Conservation (phyloP, 2,329 filamentous ascomycete species). For the Myriosclerotinia curreyana region DNA sequence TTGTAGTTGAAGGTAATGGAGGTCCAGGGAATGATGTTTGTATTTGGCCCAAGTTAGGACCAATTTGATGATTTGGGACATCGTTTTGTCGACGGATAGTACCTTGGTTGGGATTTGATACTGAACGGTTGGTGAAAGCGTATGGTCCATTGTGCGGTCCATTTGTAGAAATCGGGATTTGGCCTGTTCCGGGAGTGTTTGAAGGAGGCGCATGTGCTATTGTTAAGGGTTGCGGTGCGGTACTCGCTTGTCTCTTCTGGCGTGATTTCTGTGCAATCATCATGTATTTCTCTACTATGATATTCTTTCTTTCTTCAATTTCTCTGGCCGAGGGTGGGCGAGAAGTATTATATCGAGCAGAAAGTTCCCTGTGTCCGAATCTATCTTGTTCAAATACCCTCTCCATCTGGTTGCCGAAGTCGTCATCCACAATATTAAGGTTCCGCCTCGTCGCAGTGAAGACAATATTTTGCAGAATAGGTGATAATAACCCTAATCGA, state of each 20-base stretch:
- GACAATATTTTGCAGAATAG: slow-evolving; percentile 51
- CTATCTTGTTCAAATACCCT: slow-evolving; percentile 42
- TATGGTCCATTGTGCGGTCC: neutral
- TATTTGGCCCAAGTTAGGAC: slow-evolving; percentile 11
- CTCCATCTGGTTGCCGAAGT: slow-evolving; percentile 40
- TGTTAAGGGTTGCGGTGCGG: neutral
- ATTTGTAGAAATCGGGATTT: neutral
- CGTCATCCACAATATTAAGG: slow-evolving; percentile 43
- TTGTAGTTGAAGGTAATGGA: neutral
- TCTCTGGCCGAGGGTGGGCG: slow-evolving; percentile 35
- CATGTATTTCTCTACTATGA: slow-evolving; percentile 13
- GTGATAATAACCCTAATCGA: slow-evolving; percentile 49
- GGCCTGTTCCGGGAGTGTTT: neutral
- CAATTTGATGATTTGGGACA: neutral
- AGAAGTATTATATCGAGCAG: slow-evolving; percentile 32
- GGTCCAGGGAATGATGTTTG: slow-evolving; percentile 8
- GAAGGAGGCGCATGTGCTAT: neutral
- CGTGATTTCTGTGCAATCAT: slow-evolving; percentile 1
- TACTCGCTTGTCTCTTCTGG: slow-evolving; percentile 8
- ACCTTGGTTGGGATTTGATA: neutral
- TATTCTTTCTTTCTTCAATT: slow-evolving; percentile 31
- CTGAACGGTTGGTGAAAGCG: neutral
- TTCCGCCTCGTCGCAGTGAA: slow-evolving; percentile 52
- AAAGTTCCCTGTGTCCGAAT: slow-evolving; percentile 36
- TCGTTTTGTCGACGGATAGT: neutral